These are phyloP conservation scores for Sarocladium brachiariae DNA, from an alignment of 2,329 filamentous ascomycete species.

Conservation along the genomic window DNA sequence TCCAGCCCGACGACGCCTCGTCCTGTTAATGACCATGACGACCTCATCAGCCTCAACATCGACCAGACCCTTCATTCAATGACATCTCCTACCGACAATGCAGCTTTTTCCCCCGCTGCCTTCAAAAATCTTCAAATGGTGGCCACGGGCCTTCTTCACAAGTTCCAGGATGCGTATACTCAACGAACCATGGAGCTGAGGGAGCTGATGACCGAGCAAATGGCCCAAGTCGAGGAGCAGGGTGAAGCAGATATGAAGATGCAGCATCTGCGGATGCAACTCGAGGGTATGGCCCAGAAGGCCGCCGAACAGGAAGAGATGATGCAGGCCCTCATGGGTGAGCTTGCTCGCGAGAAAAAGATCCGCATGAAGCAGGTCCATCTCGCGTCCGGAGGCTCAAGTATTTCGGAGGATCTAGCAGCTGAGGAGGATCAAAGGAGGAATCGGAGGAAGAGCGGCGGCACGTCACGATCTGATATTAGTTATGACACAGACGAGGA, in stretches of 20 bases:
- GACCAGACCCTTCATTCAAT: conserved; percentile 46
- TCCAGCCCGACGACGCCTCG: conserved; percentile 15
- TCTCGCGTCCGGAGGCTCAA: conserved; percentile 31
- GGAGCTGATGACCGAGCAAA: conserved; percentile 47
- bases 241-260: conserved; percentile 48
- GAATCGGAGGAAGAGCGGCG: conserved; percentile 33
- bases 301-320: conserved; percentile 46
- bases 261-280: conserved; percentile 49
- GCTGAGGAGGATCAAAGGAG: conserved; percentile 40
- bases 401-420: conserved; percentile 45
- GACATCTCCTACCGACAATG: conserved; percentile 32
- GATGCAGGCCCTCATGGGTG: conserved; percentile 42
- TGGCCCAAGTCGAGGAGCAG: conserved; percentile 46
- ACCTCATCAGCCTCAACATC: conserved; percentile 49
- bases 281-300: conserved; percentile 51
- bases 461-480: conserved; percentile 35
- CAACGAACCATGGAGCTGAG: conserved; percentile 41
- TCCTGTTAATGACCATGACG: conserved; percentile 36
- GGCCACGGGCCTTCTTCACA: conserved; percentile 46
- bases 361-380: conserved; percentile 32
- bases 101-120: conserved; percentile 50
- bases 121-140: conserved; percentile 56
- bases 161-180: conserved; percentile 54
- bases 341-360: conserved; percentile 45
- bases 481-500: conserved; percentile 46